Evolutionary conservation across 2,329 filamentous ascomycete genomes (phyloP).

Genomic region (Rugonectria rugulosa): DNA sequence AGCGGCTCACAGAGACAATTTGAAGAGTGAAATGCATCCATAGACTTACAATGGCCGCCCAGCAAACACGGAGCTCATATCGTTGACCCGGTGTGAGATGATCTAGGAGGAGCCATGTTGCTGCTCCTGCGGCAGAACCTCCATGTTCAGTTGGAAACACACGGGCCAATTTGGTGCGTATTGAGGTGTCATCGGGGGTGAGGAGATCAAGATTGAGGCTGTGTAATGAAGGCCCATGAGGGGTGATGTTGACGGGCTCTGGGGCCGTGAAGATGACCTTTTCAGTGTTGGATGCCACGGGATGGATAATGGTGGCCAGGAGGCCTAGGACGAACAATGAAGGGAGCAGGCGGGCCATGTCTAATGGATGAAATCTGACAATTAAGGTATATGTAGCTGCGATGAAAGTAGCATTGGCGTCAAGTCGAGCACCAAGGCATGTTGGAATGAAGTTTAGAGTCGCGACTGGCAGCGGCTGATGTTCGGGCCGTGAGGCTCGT

Average conservation of each 20-base stretch:
- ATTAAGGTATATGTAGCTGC: no score
- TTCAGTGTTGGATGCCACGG: constrained; percentile 76
- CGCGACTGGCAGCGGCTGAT: constrained; percentile 7
- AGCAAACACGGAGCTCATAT: constrained; percentile 93
- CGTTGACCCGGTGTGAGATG: constrained; percentile 73
- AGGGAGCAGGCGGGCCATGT: constrained; percentile 19
- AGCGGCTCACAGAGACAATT: neutral
- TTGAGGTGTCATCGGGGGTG: constrained; percentile 60
- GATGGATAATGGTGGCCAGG: constrained; percentile 22
- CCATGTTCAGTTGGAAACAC: constrained; percentile 66
- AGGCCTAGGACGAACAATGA: constrained; percentile 17
- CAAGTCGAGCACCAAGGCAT: no score
- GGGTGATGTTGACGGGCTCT: constrained; percentile 59
- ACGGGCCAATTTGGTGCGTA: constrained; percentile 71
- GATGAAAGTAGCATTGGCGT: neutral
- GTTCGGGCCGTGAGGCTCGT: constrained; percentile 17
- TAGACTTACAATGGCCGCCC: constrained; percentile 83
- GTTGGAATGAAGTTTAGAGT: neutral
- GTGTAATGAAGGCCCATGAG: constrained; percentile 49
- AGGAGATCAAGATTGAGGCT: constrained; percentile 71
- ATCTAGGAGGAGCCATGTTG: constrained; percentile 83
- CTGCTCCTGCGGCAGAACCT: constrained; percentile 59
- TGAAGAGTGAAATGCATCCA: constrained; percentile 3
- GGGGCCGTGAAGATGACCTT: constrained; percentile 90
- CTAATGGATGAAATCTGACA: constrained; percentile 1